These are phyloP conservation scores for Coemansia sp. DNA, from an alignment of 192 early-diverging fungal genomes.

Conservation along the genomic window DNA sequence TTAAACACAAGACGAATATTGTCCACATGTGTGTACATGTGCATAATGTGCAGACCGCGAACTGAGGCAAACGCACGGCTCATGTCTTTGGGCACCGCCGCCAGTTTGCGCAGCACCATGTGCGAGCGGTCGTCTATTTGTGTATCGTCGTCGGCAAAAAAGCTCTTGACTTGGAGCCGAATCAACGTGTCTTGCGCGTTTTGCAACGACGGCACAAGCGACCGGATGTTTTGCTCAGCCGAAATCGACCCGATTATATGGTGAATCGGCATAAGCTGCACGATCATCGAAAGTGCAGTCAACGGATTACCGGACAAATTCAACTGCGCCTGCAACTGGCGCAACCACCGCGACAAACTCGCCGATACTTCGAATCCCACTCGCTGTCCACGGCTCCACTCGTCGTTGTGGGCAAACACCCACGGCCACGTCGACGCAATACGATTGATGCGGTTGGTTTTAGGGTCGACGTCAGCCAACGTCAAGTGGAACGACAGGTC, in stretches of 20 bases:
- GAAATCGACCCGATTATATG: constrained; percentile 32
- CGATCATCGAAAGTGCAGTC: constrained; percentile 27
- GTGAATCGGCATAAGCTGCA: constrained; percentile 48
- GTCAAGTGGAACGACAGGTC: constrained; percentile 48
- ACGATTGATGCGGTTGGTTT: constrained; percentile 28
- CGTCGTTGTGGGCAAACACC: constrained; percentile 25
- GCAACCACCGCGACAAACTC: constrained; percentile 49
- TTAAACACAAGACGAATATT: constrained; percentile 52
- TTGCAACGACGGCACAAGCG: constrained; percentile 20
- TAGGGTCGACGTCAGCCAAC: constrained; percentile 40
- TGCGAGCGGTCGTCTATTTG: constrained; percentile 18
- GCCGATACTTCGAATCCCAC: constrained; percentile 28
- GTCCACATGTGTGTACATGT: constrained; percentile 51
- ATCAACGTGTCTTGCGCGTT: constrained; percentile 20
- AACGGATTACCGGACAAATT: constrained; percentile 45
- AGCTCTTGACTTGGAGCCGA: constrained; percentile 17
- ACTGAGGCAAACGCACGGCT: constrained; percentile 31
- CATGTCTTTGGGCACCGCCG: constrained; percentile 10
- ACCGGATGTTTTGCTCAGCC: constrained; percentile 16
- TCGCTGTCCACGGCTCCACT: constrained; percentile 1
- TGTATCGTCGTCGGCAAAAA: constrained; percentile 5
- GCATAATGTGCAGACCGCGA: constrained; percentile 37
- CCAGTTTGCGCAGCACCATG: constrained; percentile 25
- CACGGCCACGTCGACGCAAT: constrained; percentile 54
- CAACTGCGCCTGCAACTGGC: constrained; percentile 40